phyloP scores from a whole-genome alignment of 2,329 filamentous ascomycete genomes.

The Fusarium coffeatum region DNA sequence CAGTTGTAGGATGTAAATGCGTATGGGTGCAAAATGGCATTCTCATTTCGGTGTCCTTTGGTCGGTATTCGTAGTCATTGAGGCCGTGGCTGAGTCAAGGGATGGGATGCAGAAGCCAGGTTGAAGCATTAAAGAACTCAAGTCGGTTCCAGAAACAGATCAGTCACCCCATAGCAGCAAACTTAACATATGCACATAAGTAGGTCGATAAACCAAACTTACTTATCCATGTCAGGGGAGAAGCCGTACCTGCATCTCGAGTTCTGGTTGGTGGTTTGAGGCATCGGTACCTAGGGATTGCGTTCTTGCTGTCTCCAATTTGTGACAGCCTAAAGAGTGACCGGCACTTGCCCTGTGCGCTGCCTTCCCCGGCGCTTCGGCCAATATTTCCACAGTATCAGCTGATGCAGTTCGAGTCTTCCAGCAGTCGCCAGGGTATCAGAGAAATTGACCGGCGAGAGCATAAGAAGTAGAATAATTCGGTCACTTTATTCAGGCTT shows the following conservation, averaged over 20 bases:
- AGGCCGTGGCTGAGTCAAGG: constrained; percentile 1
- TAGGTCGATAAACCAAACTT: constrained; percentile 4
- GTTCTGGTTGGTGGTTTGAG: constrained; percentile 43
- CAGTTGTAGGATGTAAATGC: constrained; percentile 9
- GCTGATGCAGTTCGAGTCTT: constrained; percentile 1
- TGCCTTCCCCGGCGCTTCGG: constrained; percentile 11
- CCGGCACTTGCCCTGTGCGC: constrained; percentile 16
- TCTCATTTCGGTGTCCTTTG: constrained; percentile 5
- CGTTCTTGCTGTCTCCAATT: constrained; percentile 28
- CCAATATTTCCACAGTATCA: constrained; percentile 25
- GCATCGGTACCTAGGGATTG: constrained; percentile 25
- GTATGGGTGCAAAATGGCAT: constrained; percentile 10
- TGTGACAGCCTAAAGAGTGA: constrained; percentile 29
- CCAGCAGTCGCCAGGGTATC: background rate
- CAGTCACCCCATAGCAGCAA: constrained; percentile 14
- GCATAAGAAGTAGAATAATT: background rate
- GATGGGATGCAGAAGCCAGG: constrained; percentile 17
- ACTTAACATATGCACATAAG: background rate
- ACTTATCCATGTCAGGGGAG: constrained; percentile 46
- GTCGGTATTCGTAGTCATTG: constrained; percentile 11
- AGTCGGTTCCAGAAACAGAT: constrained; percentile 29
- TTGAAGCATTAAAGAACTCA: constrained; percentile 24
- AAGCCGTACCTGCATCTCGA: constrained; percentile 44
- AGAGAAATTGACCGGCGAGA: background rate
- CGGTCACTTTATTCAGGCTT: background rate